phyloP scores from a whole-genome alignment of 345 rosid species.

The Moricandia moricandioides region DNA sequence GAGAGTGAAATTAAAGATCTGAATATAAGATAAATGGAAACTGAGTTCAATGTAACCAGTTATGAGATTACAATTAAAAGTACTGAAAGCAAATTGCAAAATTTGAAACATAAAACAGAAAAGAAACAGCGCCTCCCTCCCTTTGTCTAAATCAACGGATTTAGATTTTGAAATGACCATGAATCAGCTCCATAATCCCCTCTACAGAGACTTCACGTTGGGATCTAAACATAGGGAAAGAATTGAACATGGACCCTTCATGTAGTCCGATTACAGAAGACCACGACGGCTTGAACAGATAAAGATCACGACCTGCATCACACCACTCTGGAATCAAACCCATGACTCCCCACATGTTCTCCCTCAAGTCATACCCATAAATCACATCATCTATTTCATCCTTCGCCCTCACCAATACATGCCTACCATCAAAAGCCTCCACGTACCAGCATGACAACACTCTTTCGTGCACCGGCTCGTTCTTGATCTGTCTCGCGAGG shows the following conservation, averaged over 20 bases:
- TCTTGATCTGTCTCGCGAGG: background rate
- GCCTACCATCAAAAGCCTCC: background rate
- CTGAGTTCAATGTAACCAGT: background rate
- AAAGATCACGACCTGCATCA: background rate
- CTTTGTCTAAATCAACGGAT: background rate
- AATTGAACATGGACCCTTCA: background rate
- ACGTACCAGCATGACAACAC: background rate
- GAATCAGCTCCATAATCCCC: background rate
- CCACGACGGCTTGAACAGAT: constrained; percentile 14
- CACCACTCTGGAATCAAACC: background rate
- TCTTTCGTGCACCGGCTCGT: background rate
- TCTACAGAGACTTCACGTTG: background rate
- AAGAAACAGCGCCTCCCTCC: background rate
- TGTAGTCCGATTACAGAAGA: background rate
- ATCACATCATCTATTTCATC: background rate
- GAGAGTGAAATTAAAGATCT: background rate
- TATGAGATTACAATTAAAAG: background rate
- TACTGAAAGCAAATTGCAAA: background rate
- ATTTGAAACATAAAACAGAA: background rate
- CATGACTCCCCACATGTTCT: background rate
- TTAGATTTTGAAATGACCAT: too few species aligned
- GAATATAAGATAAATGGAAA: background rate
- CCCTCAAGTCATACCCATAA: background rate
- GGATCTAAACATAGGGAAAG: background rate
- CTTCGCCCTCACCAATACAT: background rate